phyloP scores from a whole-genome alignment of 257 asterid species.

The Plantago ovata region DNA sequence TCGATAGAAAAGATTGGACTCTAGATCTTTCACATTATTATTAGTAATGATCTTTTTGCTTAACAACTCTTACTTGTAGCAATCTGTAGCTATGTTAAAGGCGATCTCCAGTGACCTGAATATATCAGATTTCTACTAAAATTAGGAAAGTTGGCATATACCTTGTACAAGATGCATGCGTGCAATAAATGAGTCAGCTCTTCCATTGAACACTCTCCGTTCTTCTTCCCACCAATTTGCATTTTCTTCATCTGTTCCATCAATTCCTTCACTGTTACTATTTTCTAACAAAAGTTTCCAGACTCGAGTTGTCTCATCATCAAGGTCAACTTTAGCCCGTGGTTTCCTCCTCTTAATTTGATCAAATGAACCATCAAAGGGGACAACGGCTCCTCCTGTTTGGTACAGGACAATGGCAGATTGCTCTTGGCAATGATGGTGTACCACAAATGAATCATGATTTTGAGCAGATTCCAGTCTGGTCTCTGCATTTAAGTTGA shows the following conservation, averaged over 20 bases:
- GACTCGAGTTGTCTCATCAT: constrained; percentile 59
- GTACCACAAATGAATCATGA: constrained; percentile 30
- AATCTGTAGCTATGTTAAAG: too few species aligned
- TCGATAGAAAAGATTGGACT: too few species aligned
- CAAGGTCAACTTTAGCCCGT: constrained; percentile 76
- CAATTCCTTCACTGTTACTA: constrained; percentile 50
- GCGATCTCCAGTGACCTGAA: too few species aligned
- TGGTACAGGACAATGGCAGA: constrained; percentile 70
- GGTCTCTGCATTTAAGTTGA: constrained; percentile 45
- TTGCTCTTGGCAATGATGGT: constrained; percentile 35
- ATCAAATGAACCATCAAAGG: constrained; percentile 42
- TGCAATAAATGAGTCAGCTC: constrained; percentile 65
- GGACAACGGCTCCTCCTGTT: constrained; percentile 58
- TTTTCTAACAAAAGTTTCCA: constrained; percentile 62
- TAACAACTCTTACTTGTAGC: too few species aligned
- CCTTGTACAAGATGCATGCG: constrained; percentile 85
- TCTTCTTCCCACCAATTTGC: constrained; percentile 66
- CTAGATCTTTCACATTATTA: too few species aligned
- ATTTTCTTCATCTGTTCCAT: constrained; percentile 52
- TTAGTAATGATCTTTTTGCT: too few species aligned
- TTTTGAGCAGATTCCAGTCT: constrained; percentile 23
- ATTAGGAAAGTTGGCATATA: constrained; percentile 22
- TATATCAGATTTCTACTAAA: not conserved
- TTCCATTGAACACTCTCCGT: constrained; percentile 53
- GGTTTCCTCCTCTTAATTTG: constrained; percentile 45